phyloP scores from a whole-genome alignment of 106 monocot species.

The Allium sativum region DNA sequence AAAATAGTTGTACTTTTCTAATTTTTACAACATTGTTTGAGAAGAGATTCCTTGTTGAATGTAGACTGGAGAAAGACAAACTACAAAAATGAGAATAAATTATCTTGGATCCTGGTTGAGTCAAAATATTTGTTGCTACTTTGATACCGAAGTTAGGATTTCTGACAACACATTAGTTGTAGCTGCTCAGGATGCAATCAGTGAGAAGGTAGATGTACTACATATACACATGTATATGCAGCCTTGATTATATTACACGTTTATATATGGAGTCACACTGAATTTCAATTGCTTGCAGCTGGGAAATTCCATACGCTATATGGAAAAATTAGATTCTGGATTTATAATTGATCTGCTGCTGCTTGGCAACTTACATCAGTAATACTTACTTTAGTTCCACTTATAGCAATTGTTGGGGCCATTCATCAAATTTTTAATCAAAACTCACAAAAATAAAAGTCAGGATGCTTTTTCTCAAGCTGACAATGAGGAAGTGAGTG shows the following conservation, averaged over 20 bases:
- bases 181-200: constrained; percentile 86
- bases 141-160: constrained; percentile 82
- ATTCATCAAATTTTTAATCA: constrained; percentile 45
- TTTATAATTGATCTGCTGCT: constrained; percentile 82
- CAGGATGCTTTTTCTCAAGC: constrained; percentile 70
- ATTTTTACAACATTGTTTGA: not conserved
- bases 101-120: constrained; percentile 68
- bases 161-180: constrained; percentile 87
- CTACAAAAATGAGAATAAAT: constrained; percentile 75
- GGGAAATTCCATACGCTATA: constrained; percentile 74
- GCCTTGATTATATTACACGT: no score
- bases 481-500: constrained; percentile 42
- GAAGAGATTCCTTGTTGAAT: constrained; percentile 99
- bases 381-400: constrained; percentile 69
- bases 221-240: not conserved
- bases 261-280: no score
- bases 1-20: not conserved
- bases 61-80: constrained; percentile 95
- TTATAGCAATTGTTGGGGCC: constrained; percentile 74
- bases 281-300: constrained; percentile 19
- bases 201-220: constrained; percentile 47
- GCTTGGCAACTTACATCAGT: constrained; percentile 83
- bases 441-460: constrained; percentile 64
- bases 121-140: constrained; percentile 82
- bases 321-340: constrained; percentile 73